phyloP scores from a whole-genome alignment of 2,329 filamentous ascomycete genomes.

The Phialophora tarda region DNA sequence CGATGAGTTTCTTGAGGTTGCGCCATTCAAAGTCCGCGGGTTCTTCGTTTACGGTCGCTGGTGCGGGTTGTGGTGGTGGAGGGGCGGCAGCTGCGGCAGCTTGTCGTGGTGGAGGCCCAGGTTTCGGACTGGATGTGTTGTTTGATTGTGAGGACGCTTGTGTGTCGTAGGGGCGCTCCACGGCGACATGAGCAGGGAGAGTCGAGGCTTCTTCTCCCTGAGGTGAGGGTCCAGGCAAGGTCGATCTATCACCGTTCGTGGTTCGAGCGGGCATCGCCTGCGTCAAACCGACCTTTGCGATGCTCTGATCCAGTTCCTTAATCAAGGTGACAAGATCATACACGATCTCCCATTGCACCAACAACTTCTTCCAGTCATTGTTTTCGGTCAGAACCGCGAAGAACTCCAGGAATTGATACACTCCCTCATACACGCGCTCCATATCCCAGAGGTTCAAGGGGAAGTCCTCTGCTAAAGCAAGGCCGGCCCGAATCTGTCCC shows the following conservation, averaged over 20 bases:
- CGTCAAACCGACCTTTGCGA: slow-evolving; percentile 72
- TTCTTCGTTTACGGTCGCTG: slow-evolving; percentile 61
- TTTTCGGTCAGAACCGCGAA: slow-evolving; percentile 88
- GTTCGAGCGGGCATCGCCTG: slow-evolving; percentile 25
- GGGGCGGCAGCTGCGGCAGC: slow-evolving; percentile 40
- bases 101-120: slow-evolving; percentile 15
- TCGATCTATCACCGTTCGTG: slow-evolving; percentile 20
- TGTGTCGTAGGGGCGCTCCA: slow-evolving; percentile 70
- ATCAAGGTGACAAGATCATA: slow-evolving; percentile 88
- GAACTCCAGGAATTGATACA: slow-evolving; percentile 93
- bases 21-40: slow-evolving; percentile 72
- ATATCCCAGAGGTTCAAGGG: slow-evolving; percentile 97
- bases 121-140: slow-evolving; percentile 12
- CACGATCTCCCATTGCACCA: slow-evolving; percentile 90
- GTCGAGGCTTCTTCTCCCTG: slow-evolving; percentile 37
- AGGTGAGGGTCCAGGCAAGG: slow-evolving; percentile 1
- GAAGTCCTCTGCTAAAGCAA: slow-evolving; percentile 81
- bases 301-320: slow-evolving; percentile 83
- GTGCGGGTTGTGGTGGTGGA: slow-evolving; percentile 49
- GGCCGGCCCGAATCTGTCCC: slow-evolving; percentile 80
- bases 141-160: slow-evolving; percentile 10
- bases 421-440: slow-evolving; percentile 92
- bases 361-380: slow-evolving; percentile 77
- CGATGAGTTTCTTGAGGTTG: slow-evolving; percentile 90
- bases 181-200: slow-evolving; percentile 53